Conservation (phyloP, 106 monocot species). For the Triglochin maritima region DNA sequence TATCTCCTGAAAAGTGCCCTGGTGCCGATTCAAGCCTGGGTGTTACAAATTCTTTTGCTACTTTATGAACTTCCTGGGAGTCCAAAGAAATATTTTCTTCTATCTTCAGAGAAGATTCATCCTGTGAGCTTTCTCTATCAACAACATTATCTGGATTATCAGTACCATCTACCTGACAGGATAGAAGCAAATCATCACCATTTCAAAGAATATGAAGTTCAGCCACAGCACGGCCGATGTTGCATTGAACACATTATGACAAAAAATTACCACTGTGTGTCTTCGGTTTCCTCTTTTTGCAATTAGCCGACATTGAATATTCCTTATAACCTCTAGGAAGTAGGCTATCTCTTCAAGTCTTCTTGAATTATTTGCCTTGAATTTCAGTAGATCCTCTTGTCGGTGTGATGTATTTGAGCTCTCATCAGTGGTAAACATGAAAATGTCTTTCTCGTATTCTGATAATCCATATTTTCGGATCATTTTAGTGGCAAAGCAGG, state of each 20-base stretch:
- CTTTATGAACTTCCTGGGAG: constrained; percentile 8
- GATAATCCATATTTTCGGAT: constrained; percentile 59
- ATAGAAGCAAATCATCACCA: background rate
- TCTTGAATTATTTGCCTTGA: constrained; percentile 21
- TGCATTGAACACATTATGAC: background rate
- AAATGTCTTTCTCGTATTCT: constrained; percentile 27
- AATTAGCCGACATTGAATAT: constrained; percentile 40
- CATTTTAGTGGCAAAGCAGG: constrained; percentile 94
- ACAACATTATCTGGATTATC: constrained; percentile 20
- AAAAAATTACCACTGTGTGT: constrained; percentile 29
- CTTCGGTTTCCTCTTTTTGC: constrained; percentile 33
- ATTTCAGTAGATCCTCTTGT: constrained; percentile 8
- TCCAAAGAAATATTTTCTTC: constrained; percentile 10
- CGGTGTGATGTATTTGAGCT: constrained; percentile 5
- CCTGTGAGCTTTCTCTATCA: constrained; percentile 18
- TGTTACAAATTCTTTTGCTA: constrained; percentile 4
- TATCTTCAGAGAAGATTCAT: constrained; percentile 28
- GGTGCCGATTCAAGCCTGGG: constrained; percentile 20
- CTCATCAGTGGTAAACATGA: constrained; percentile 1
- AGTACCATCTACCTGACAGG: constrained; percentile 27
- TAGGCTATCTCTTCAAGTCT: constrained; percentile 70
- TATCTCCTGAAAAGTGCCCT: constrained; percentile 19
- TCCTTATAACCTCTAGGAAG: constrained; percentile 87
- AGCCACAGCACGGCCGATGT: background rate
- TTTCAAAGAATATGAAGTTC: background rate